phyloP scores from a whole-genome alignment of 2,329 filamentous ascomycete genomes.

The Hypoxylon sp. region DNA sequence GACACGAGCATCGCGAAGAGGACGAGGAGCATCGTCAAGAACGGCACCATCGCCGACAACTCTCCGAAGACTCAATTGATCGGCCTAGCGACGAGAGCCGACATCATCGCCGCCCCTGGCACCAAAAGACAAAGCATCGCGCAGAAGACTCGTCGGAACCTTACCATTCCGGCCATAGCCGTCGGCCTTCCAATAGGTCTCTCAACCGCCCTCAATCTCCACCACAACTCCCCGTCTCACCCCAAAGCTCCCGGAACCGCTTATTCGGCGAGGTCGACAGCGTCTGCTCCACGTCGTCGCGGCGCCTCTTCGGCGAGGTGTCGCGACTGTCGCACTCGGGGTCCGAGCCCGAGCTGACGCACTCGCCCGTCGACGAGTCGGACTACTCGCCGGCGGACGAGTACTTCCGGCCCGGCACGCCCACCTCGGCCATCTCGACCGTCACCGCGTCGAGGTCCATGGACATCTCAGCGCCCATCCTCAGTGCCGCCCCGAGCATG shows the following conservation, averaged over 20 bases:
- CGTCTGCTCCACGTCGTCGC: slow-evolving; percentile 39
- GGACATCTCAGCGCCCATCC: slow-evolving; percentile 59
- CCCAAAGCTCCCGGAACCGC: slow-evolving; percentile 37
- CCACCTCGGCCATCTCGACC: too few relatives aligned
- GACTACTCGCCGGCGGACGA: slow-evolving; percentile 42
- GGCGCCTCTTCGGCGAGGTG: slow-evolving; percentile 45
- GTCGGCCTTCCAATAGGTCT: slow-evolving; percentile 39
- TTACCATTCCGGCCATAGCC: slow-evolving; percentile 37
- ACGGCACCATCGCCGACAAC: slow-evolving; percentile 25
- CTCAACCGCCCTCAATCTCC: slow-evolving; percentile 27
- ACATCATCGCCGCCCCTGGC: slow-evolving; percentile 37
- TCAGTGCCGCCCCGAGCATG: slow-evolving; percentile 55
- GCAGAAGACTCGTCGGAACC: slow-evolving; percentile 29
- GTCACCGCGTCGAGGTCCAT: too few relatives aligned
- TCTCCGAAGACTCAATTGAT: slow-evolving; percentile 37
- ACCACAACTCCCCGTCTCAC: slow-evolving; percentile 35
- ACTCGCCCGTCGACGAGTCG: slow-evolving; percentile 44
- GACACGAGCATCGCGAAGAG: slow-evolving; percentile 39
- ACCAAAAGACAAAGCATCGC: slow-evolving; percentile 39
- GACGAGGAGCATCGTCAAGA: slow-evolving; percentile 25
- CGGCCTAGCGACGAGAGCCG: slow-evolving; percentile 32
- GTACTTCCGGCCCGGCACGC: slow-evolving; percentile 45
- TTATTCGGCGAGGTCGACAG: slow-evolving; percentile 46
- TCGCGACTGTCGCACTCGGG: slow-evolving; percentile 36
- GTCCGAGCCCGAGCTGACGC: slow-evolving; percentile 44